Evolutionary conservation across 192 early-diverging fungal species (phyloP).

Genomic region (Umbelopsis vinacea): DNA sequence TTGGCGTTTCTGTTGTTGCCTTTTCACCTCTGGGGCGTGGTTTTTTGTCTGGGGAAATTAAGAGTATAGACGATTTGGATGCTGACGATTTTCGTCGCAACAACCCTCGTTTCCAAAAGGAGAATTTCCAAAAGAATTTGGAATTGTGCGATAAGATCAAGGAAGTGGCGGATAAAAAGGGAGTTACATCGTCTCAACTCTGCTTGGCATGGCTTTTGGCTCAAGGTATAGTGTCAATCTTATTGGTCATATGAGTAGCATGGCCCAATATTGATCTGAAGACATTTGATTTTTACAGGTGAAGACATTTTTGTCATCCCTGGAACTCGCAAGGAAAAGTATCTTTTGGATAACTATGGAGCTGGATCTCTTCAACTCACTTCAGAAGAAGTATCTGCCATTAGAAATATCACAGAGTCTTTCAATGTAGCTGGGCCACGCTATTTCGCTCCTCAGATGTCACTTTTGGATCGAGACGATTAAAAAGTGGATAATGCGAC

Average conservation of each 20-base stretch:
- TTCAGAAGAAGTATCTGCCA: slow-evolving; percentile 33
- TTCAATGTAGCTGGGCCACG: slow-evolving; percentile 36
- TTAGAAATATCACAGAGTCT: slow-evolving; percentile 36
- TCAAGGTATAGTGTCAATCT: slow-evolving; percentile 35
- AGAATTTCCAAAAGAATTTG: slow-evolving; percentile 60
- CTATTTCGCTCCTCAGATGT: slow-evolving; percentile 23
- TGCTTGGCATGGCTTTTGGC: slow-evolving; percentile 63
- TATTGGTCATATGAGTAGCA: not conserved
- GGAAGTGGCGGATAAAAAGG: slow-evolving; percentile 52
- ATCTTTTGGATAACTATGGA: slow-evolving; percentile 43
- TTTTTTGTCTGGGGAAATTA: slow-evolving; percentile 59
- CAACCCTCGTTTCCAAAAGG: slow-evolving; percentile 58
- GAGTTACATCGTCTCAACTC: slow-evolving; percentile 51
- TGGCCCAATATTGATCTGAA: not conserved
- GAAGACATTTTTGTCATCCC: slow-evolving; percentile 56
- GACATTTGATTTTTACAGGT: not conserved
- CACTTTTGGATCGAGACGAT: not conserved
- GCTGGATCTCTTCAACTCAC: slow-evolving; percentile 41
- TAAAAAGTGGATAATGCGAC: no score
- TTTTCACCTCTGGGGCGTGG: not conserved
- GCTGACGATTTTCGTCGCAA: slow-evolving; percentile 53
- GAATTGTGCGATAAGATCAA: slow-evolving; percentile 55
- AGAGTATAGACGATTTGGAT: slow-evolving; percentile 56
- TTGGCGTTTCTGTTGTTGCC: slow-evolving; percentile 53
- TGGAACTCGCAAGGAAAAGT: slow-evolving; percentile 56